These are phyloP conservation scores for Blepharisma stoltei DNA, from an alignment of 73 alveolate genomes.

Conservation along the genomic window DNA sequence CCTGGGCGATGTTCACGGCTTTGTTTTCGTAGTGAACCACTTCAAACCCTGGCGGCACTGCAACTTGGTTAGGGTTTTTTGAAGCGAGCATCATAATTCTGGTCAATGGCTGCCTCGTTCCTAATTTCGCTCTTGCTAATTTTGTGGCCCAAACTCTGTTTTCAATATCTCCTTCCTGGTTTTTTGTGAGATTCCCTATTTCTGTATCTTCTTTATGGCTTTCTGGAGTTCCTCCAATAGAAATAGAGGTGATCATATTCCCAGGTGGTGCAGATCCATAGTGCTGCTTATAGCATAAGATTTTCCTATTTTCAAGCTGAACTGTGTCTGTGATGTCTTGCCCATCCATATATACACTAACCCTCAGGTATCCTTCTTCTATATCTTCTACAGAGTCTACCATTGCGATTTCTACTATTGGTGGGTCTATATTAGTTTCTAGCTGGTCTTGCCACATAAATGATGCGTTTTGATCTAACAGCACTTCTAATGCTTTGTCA, in stretches of 20 bases:
- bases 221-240: slow-evolving; percentile 1
- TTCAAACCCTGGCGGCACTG: slow-evolving; percentile 32
- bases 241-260: not conserved
- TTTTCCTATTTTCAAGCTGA: slow-evolving; percentile 17
- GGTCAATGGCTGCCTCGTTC: slow-evolving; percentile 20
- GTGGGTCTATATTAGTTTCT: slow-evolving; percentile 14
- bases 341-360: not conserved
- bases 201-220: slow-evolving; percentile 25
- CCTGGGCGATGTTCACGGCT: slow-evolving; percentile 2
- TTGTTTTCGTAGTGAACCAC: not conserved
- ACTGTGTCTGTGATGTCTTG: not conserved
- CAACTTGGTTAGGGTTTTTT: not conserved
- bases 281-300: slow-evolving; percentile 23
- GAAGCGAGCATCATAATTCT: slow-evolving; percentile 8
- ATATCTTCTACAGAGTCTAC: slow-evolving; percentile 19
- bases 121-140: slow-evolving; percentile 5
- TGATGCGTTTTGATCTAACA: not conserved
- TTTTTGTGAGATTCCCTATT: not conserved
- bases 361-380: slow-evolving; percentile 17
- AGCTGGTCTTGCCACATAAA: not conserved
- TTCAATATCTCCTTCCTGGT: not conserved
- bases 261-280: slow-evolving; percentile 23
- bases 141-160: slow-evolving; percentile 9
- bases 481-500: not conserved
- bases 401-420: slow-evolving; percentile 14